phyloP scores from a whole-genome alignment of 1,284 basidiomycete genomes.

The Inonotus hispidus region DNA sequence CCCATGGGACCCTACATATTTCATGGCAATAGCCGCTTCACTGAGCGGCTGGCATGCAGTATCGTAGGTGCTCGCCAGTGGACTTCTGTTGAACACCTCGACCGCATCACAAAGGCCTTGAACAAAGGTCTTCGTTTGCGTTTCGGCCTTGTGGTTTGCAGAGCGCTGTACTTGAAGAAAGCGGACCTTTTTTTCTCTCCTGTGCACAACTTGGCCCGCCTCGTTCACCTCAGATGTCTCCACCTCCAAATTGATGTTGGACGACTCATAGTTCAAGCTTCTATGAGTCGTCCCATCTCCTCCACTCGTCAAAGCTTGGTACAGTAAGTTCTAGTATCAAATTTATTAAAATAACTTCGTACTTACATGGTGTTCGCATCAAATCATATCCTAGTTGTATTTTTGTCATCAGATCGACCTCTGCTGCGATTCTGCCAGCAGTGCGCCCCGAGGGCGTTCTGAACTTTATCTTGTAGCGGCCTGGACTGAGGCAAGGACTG shows the following conservation, averaged over 20 bases:
- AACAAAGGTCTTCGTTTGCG: neutral
- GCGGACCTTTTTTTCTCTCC: neutral
- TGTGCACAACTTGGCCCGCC: neutral
- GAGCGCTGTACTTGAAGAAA: neutral
- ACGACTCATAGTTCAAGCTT: neutral
- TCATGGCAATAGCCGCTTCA: slow-evolving; percentile 9
- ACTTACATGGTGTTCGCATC: neutral
- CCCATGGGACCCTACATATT: neutral
- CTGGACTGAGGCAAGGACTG: neutral
- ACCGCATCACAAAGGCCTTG: neutral
- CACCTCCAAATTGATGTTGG: neutral
- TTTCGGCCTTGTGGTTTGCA: neutral
- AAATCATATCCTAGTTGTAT: neutral
- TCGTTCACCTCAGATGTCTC: neutral
- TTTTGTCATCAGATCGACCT: neutral
- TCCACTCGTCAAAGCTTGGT: neutral
- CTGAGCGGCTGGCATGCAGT: neutral
- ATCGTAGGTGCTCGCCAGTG: neutral
- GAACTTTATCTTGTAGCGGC: neutral
- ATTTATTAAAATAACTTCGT: neutral
- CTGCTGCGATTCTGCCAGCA: neutral
- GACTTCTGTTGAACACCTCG: neutral
- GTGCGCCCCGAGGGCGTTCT: neutral
- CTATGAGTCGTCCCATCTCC: neutral
- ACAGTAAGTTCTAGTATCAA: neutral